Evolutionary conservation across 805 yeast species (phyloP).

Genomic region (Saturnispora dispora): DNA sequence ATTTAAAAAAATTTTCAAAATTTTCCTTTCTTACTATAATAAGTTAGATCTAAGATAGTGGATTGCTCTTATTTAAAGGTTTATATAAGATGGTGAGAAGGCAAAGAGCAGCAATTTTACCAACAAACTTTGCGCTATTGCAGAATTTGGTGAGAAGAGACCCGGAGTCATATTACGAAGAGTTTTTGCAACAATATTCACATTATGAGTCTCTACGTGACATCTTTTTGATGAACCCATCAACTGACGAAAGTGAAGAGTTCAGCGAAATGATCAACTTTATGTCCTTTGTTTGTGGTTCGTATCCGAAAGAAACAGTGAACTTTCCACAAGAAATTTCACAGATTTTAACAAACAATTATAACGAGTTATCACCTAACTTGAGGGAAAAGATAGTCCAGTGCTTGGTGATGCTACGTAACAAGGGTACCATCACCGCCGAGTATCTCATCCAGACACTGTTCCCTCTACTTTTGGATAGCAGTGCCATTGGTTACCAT

Average conservation of each 20-base stretch:
- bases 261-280: slow-evolving; percentile 83
- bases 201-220: slow-evolving; percentile 90
- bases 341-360: slow-evolving; percentile 59
- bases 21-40: not conserved
- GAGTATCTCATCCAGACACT: slow-evolving; percentile 77
- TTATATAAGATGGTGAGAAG: slow-evolving; percentile 60
- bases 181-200: slow-evolving; percentile 82
- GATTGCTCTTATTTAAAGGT: not conserved
- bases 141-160: slow-evolving; percentile 92
- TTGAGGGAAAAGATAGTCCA: slow-evolving; percentile 87
- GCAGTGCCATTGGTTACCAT: slow-evolving; percentile 44
- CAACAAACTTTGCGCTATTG: slow-evolving; percentile 81
- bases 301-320: slow-evolving; percentile 83
- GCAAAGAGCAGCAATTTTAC: slow-evolving; percentile 87
- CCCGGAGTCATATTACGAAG: slow-evolving; percentile 90
- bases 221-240: slow-evolving; percentile 67
- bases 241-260: slow-evolving; percentile 50
- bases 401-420: slow-evolving; percentile 81
- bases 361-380: slow-evolving; percentile 73
- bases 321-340: slow-evolving; percentile 77
- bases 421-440: slow-evolving; percentile 69
- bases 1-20: not conserved
- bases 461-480: slow-evolving; percentile 67
- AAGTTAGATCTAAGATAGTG: not conserved
- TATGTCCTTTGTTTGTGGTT: slow-evolving; percentile 82